Evolutionary conservation across 345 rosid species (phyloP), one percentile per base, ranked within the genome.

Genomic region (Anacardium occidentale): DNA sequence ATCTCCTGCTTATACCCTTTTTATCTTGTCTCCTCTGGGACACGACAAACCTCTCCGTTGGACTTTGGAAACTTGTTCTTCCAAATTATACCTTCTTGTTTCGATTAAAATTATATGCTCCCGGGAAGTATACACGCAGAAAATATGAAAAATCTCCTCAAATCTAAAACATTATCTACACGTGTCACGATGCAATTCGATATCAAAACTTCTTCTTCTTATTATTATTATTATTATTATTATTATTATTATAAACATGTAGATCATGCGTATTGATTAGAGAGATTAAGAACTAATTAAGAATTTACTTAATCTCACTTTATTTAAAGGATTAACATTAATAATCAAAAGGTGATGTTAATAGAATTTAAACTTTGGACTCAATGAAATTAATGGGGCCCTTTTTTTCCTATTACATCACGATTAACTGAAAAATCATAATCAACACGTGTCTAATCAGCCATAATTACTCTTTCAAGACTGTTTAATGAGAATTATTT

Each of bases 11-110:
- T 26, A 34, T n/a, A 2, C 5, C 14, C 62, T 26, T 58, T 58
- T 58, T 58, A 58, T 58, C 62, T 58, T 58, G 62, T 58, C 26
- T 58, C 34, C 14, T 26, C 40, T 58, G 62, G 62, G 42, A 58
- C 62, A 26, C 0, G 0, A 37, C 40, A 5, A 37, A 4, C 7
- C 5, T 37, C 40, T 37, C 32, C 1, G 3, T 29, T 3, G 32
- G 32, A 29, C 3, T 29, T 29, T 29, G 32, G 32, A 29, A 3
- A 2, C n/a, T 58, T 25, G 34, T 7, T 58, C 1, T 10, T 15
- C 12, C 2, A 47, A 47, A 47, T 3, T 2, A 47, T 47, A 12
- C 0, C 0, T 48, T 2, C 0, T 48, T 48, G n/a, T 1, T 48
- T 48, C 53, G 3, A 2, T 14, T 4, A 48, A 48, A 6, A 1